Base-by-base conservation (phyloP, 371 early-diverging fungal species). In the Mucor indicus region DNA sequence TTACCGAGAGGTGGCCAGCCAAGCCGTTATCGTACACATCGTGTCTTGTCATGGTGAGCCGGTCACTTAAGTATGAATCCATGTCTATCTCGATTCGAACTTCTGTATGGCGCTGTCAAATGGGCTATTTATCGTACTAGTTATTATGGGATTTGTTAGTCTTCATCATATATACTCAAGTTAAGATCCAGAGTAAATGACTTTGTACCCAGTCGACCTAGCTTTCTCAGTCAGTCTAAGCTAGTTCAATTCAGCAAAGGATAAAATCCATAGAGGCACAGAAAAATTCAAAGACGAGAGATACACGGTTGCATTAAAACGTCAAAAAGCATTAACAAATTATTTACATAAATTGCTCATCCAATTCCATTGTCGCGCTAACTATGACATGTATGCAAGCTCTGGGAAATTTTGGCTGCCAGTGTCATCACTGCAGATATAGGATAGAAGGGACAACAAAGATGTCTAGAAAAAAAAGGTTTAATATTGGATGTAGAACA, bases 371-470 rank as follows among this genome's bases (percentile, higher is more conserved):
- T 70, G 87, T 64, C 60, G 62, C 15, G 79, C 84, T 15, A 80
- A 73, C 9, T 80, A 79, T 48, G 88, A 89, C 50, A 60, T 92
- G n/a, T n/a, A 13, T 87, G 85, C 60, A 88, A 86, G 36, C 91
- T 92, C 55, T 59, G 91, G 29, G 90, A 90, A 51, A 77, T 91
- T 35, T 86, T 87, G 35, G 79, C 82, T 1, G 68, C 83, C 53
- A 88, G 89, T 31, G 77, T 91, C n/a, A n/a, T n/a, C 43, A 73
- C 77, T 4, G 81, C 75, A 23, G 87, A 85, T 44, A 83, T 87
- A 75, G 89, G 91, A 0, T 90, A 89, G 90, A 92, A 92, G 50
- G 90, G 90, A 27, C 89, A 89, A 52, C 91, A 92, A 54, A 87
- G 86, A 4, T 82, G 79, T 50, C 54, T 91, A 50, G 82, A 85